Conservation (phyloP, 352 stramenopile genomes). For the Phytophthora tubulina region DNA sequence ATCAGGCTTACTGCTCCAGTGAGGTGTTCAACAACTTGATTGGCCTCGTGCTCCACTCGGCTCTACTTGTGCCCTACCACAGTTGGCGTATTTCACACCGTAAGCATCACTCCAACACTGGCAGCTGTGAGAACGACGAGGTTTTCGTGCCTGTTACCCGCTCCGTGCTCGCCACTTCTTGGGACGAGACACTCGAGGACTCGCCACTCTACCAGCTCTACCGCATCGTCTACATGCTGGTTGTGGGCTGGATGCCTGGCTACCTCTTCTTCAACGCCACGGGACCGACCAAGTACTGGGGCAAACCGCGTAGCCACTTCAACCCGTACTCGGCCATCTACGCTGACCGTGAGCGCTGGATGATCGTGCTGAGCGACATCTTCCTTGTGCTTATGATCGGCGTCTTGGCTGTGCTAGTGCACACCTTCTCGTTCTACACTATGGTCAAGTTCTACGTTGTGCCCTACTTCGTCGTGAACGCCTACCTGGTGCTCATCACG, state of each 20-base stretch:
- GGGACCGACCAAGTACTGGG: slow-evolving; percentile 90
- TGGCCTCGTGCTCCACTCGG: slow-evolving; percentile 97
- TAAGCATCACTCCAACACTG: slow-evolving; percentile 97
- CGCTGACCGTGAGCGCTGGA: slow-evolving; percentile 91
- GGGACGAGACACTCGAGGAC: slow-evolving; percentile 92
- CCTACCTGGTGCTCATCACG: slow-evolving; percentile 97
- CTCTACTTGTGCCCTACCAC: slow-evolving; percentile 98
- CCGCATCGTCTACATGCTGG: slow-evolving; percentile 94
- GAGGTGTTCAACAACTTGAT: slow-evolving; percentile 97
- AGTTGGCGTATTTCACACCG: slow-evolving; percentile 97
- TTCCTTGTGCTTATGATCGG: slow-evolving; percentile 84
- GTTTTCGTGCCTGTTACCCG: slow-evolving; percentile 95
- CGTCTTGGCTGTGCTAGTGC: slow-evolving; percentile 60
- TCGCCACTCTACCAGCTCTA: slow-evolving; percentile 95
- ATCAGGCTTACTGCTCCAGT: slow-evolving; percentile 96
- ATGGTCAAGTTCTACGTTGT: slow-evolving; percentile 96
- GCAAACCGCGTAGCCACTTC: slow-evolving; percentile 94
- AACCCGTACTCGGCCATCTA: slow-evolving; percentile 96
- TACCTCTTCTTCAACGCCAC: slow-evolving; percentile 98
- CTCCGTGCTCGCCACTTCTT: slow-evolving; percentile 62
- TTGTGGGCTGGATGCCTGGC: slow-evolving; percentile 96
- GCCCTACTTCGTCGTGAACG: slow-evolving; percentile 97
- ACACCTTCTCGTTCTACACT: slow-evolving; percentile 77
- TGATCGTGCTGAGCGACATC: slow-evolving; percentile 94
- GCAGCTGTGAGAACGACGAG: slow-evolving; percentile 96